A percentile compares a stretch with the other conserved stretches of the same genome.
phyloP scores from a whole-genome alignment of 306 rosid species.

The Lablab purpureus region DNA sequence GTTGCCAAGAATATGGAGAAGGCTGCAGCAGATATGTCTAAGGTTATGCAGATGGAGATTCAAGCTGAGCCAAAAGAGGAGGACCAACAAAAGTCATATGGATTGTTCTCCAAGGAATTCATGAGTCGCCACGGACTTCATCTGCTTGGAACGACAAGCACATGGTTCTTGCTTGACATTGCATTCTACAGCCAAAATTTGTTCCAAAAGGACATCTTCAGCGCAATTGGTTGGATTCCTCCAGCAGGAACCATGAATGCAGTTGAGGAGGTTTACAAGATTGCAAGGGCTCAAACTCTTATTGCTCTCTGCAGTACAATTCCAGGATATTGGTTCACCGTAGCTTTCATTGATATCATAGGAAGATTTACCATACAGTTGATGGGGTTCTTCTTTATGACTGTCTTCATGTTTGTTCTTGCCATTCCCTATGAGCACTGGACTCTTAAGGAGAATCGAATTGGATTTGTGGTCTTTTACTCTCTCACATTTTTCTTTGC shows the following conservation, averaged over 20 bases:
- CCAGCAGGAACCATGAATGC: constrained; percentile 71
- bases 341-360: constrained; percentile 68
- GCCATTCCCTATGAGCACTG: constrained; percentile 82
- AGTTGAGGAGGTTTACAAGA: constrained; percentile 65
- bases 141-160: constrained; percentile 71
- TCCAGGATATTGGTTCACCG: constrained; percentile 85
- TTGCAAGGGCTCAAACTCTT: constrained; percentile 78
- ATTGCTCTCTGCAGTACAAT: constrained; percentile 83
- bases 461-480: constrained; percentile 69
- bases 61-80: constrained; percentile 45
- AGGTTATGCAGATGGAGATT: constrained; percentile 64
- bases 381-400: constrained; percentile 83
- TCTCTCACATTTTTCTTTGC: constrained; percentile 79
- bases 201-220: constrained; percentile 80
- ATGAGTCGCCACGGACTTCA: constrained; percentile 67
- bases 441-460: constrained; percentile 61
- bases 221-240: constrained; percentile 82
- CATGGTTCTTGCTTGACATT: constrained; percentile 77
- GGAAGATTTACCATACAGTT: constrained; percentile 58
- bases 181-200: constrained; percentile 52
- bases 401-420: constrained; percentile 73
- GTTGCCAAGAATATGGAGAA: constrained; percentile 67
- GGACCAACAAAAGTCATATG: constrained; percentile 43
- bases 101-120: constrained; percentile 66
- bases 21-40: constrained; percentile 78